Percentiles rank a stretch among this genome's conserved stretches.
Evolutionary conservation across 805 yeast genomes (phyloP).

Genomic region (Candida nitratophila): DNA sequence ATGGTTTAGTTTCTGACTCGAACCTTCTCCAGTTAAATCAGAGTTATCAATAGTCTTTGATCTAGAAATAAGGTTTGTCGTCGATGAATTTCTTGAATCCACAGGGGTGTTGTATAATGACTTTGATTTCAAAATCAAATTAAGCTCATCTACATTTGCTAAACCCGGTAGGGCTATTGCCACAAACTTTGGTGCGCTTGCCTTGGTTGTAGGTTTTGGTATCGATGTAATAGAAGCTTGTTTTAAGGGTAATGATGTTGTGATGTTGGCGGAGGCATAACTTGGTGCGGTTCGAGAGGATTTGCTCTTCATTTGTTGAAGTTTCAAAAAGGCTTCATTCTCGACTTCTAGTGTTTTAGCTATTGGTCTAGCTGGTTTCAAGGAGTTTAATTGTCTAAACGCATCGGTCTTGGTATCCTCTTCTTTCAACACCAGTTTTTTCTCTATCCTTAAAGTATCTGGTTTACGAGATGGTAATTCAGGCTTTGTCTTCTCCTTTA

Average conservation of each 20-base stretch:
- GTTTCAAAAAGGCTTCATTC: constrained; percentile 20
- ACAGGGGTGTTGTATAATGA: constrained; percentile 21
- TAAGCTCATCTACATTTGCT: constrained; percentile 9
- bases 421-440: not conserved
- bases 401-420: constrained; percentile 8
- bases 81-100: constrained; percentile 23
- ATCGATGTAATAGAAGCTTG: no score
- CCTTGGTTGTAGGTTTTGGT: not conserved
- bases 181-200: not conserved
- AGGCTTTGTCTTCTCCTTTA: not conserved
- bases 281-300: not conserved
- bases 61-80: constrained; percentile 3
- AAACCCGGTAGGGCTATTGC: constrained; percentile 17
- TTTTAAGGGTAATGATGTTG: no score
- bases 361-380: constrained; percentile 13
- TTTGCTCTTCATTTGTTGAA: not conserved
- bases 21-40: constrained; percentile 8
- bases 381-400: constrained; percentile 5
- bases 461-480: not conserved
- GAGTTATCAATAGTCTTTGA: constrained; percentile 11
- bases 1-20: constrained; percentile 30
- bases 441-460: not conserved
- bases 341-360: constrained; percentile 10
- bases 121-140: constrained; percentile 1
- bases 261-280: not conserved